phyloP scores from a whole-genome alignment of 805 yeast genomes.

The Nakazawaea molendinolei region DNA sequence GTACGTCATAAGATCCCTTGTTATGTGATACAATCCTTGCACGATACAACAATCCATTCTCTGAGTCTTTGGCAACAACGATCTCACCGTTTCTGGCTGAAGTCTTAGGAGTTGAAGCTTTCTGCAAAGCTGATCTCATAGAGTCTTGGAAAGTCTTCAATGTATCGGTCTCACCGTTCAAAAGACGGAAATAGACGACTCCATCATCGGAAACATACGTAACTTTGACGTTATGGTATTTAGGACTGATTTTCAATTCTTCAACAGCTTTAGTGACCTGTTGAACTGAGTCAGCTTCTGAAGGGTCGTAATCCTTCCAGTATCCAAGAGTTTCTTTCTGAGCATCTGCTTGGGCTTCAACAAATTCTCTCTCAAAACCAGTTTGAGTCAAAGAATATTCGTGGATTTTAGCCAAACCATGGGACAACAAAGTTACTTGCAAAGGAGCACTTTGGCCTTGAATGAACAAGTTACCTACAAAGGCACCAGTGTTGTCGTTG shows the following conservation, averaged over 20 bases:
- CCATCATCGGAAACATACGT: slow-evolving; percentile 40
- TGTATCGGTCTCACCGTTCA: slow-evolving; percentile 31
- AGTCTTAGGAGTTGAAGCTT: slow-evolving; percentile 23
- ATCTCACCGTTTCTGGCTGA: slow-evolving; percentile 46
- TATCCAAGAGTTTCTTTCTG: slow-evolving; percentile 47
- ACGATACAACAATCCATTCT: slow-evolving; percentile 51
- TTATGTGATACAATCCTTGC: slow-evolving; percentile 46
- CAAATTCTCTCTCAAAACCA: slow-evolving; percentile 45
- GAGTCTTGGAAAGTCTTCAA: slow-evolving; percentile 36
- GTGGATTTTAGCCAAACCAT: slow-evolving; percentile 62
- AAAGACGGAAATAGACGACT: slow-evolving; percentile 37
- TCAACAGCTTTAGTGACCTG: slow-evolving; percentile 15
- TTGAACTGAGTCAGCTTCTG: slow-evolving; percentile 21
- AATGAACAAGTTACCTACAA: slow-evolving; percentile 62
- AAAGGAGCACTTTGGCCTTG: slow-evolving; percentile 46
- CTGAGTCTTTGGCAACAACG: slow-evolving; percentile 47
- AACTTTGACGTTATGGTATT: slow-evolving; percentile 47
- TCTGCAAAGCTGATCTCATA: slow-evolving; percentile 27
- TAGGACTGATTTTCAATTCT: slow-evolving; percentile 22
- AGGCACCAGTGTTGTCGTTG: slow-evolving; percentile 74
- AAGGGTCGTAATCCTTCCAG: slow-evolving; percentile 56
- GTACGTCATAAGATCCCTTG: slow-evolving; percentile 40
- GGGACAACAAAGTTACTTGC: slow-evolving; percentile 48
- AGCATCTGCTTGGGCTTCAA: slow-evolving; percentile 60
- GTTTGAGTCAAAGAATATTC: slow-evolving; percentile 57